Evolutionary conservation across 2,329 filamentous ascomycete genomes (phyloP), one percentile per base, ranked within the genome.

Genomic region (Zymoseptoria ardabiliae): DNA sequence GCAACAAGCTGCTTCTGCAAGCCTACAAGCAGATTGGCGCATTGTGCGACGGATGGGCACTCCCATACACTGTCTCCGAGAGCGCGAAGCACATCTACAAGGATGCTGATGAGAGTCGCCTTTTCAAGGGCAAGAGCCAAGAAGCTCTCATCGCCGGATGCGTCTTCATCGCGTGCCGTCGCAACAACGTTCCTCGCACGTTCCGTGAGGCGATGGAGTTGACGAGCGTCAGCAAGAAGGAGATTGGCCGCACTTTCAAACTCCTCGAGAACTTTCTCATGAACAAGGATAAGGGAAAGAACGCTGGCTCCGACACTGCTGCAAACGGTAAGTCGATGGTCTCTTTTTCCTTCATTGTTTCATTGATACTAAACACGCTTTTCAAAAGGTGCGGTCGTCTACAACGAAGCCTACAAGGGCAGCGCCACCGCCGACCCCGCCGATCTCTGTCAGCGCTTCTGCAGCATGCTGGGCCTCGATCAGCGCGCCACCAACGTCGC

Each of bases 231-330:
- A 87, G 88, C 61, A 97, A 97, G 80, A 97, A 97, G 78, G 95
- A 99, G 72, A 96, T 99, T 64, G 94, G 94, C 21, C 82, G 92
- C 59, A 93, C 93, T 22, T 99, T 97, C 83, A 99, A 99, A 79
- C 81, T 86, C 59, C 81, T 99, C 51, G 92, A 97, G 77, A 86
- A 87, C 67, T 97, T 96, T 76, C 83, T 97, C 70, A 85, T 87
- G 70, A 86, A 86, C 68, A 83, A 90, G 48, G 86, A 87, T 65
- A 78, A 83, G 58, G 82, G 85, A 69, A 81, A 81, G 63, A 79
- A 63, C 48, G 30, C 45, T 17, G 57, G 59, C 52, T 63, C 64
- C 54, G 61, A 55, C 20, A 65, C 66, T 11, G 61, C 69, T 56
- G 65, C 65, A 58, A 79, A 84, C 76, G 73, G 84, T 86, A 76